Base-by-base conservation (phyloP, 2,329 filamentous ascomycete genomes). In the Tolypocladium nubicola region DNA sequence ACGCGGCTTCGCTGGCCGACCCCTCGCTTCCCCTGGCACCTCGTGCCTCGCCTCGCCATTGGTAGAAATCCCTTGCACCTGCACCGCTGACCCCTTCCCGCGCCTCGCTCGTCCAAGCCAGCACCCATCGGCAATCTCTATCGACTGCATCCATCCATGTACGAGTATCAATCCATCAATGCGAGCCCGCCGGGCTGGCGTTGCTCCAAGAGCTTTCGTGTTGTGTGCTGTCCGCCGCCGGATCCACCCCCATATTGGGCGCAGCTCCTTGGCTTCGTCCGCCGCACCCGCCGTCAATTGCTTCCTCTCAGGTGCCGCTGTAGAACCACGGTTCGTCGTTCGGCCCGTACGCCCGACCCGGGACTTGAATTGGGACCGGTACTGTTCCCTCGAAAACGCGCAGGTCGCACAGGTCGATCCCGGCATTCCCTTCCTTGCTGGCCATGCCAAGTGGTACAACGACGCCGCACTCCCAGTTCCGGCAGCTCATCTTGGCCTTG, bases 381-480 rank as follows among this genome's bases (percentile, higher is more conserved):
- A 89, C 70, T 9, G 70, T 71, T 11, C 71, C 75, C 37, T 76
- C 67, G 66, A 89, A 89, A 13, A 79, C 72, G 57, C 58, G 56
- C 62, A 65, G 61, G 59, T 61, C 60, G 53, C 58, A 56, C 62
- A 65, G 61, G 58, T 60, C 60, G 53, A 55, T 56, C 54, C 58
- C 57, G 61, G 59, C 57, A 59, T 45, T 52, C 54, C 47, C 53
- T 53, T 54, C 39, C 56, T 55, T 23, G 45, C 61, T 53, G 59
- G 52, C 39, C 26, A 60, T 61, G 55, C 66, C 64, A 30, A 88
- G 76, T 11, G 86, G 84, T 45, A 97, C 69, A 30, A 97, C 65
- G 1, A 99, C 89, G 40, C 94, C 94, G 67, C 91, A 96, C 73
- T 97, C 94, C 92, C 93, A 97, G 70, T 97, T 99, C 56, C 89